Base-by-base conservation (phyloP, 805 yeast genomes). In the Metschnikowia proteae region DNA sequence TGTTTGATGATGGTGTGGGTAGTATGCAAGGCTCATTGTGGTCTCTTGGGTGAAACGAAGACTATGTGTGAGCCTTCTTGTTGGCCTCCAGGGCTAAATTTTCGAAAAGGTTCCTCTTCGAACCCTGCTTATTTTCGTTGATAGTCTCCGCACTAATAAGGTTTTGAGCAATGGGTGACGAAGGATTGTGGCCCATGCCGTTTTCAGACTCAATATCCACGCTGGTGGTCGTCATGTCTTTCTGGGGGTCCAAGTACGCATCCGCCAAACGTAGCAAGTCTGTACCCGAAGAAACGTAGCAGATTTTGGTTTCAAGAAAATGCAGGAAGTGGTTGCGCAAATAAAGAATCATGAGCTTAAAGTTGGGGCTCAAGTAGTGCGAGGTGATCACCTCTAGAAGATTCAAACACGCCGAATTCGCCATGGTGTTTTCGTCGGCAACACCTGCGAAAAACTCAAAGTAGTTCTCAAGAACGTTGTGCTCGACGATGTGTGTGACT, bases 341-440 rank as follows among this genome's bases (percentile, higher is more conserved):
- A 50, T 69, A 59, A 22, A 50, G 57, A 5, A 68, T 71, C 43
- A 73, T 55, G 9, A 54, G 38, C 38, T 60, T 62, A 54, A 54
- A 70, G 46, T 67, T 67, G 13, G 60, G 57, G 23, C 57, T 44
- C 11, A 50, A 49, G 49, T 64, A 63, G 43, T 60, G 65, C 49
- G 56, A 60, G 30, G 58, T 52, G 34, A 67, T 60, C 22, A 75
- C 70, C 56, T 80, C 85, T 31, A 83, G 68, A 23, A 91, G 70
- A 61, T 86, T 90, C 40, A 89, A 70, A 53, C 92, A 78, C 5
- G 91, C 78, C 0, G 97, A 89, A 59, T 82, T 86, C 3, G 86
- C 76, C 50, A 90, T 66, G 60, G 83, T 86, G 61, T 86, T 82
- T 34, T 67, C 65, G 29, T 71, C 65, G 5, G 75, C 69, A 7